Conservation (phyloP, 208 protist species). For the Trypanosoma congolense region DNA sequence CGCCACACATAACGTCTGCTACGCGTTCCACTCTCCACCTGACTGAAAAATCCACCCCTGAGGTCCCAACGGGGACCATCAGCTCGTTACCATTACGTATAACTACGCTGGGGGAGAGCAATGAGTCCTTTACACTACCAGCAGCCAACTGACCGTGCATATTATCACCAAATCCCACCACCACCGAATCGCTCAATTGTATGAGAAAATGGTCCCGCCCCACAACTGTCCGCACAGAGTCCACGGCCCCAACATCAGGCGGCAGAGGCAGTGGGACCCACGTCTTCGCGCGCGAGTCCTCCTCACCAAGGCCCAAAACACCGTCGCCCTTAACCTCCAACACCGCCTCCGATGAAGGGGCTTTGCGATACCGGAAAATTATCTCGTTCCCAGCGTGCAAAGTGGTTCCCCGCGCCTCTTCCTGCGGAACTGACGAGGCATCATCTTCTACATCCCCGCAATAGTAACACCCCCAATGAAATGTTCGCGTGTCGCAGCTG, state of each 20-base stretch:
- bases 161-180: slow-evolving; percentile 81
- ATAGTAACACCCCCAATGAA: slow-evolving; percentile 89
- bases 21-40: slow-evolving; percentile 39
- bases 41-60: slow-evolving; percentile 1
- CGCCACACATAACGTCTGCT: slow-evolving; percentile 37
- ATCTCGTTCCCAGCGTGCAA: slow-evolving; percentile 65
- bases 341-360: neutral
- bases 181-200: slow-evolving; percentile 18
- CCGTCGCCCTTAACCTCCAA: slow-evolving; percentile 44
- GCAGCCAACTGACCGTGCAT: slow-evolving; percentile 67
- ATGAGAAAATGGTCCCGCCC: slow-evolving; percentile 65
- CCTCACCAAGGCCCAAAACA: slow-evolving; percentile 47
- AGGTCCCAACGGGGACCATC: slow-evolving; percentile 4
- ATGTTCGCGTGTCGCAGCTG: slow-evolving; percentile 7
- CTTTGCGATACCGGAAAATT: slow-evolving; percentile 32
- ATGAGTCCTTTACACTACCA: slow-evolving; percentile 13
- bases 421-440: slow-evolving; percentile 50
- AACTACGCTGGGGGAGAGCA: slow-evolving; percentile 23
- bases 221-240: slow-evolving; percentile 19
- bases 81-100: slow-evolving; percentile 32
- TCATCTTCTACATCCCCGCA: slow-evolving; percentile 55
- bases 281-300: slow-evolving; percentile 28
- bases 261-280: slow-evolving; percentile 24
- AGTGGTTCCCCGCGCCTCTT: slow-evolving; percentile 9
- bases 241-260: neutral